These are phyloP conservation scores for Pseudopyrenochaeta lycopersici DNA, from an alignment of 2,329 filamentous ascomycete genomes.

Conservation along the genomic window DNA sequence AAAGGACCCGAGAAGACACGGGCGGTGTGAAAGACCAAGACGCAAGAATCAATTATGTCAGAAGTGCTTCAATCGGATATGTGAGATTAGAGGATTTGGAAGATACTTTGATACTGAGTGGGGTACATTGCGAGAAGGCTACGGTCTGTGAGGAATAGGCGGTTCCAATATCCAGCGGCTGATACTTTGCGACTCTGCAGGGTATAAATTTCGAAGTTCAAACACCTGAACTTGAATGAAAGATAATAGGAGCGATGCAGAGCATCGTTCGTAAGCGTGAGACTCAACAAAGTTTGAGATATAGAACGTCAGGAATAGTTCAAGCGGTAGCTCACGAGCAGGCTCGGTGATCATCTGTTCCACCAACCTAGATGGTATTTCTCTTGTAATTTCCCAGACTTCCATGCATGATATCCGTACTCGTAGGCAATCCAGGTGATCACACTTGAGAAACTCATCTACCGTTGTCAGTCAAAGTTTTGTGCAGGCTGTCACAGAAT, in stretches of 20 bases:
- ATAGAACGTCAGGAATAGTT: too few species aligned
- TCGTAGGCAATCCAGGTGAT: not conserved
- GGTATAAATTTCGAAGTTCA: too few species aligned
- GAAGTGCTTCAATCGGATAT: constrained; percentile 33
- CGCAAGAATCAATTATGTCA: constrained; percentile 31
- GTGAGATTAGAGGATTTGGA: constrained; percentile 33
- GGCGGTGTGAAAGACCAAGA: constrained; percentile 25
- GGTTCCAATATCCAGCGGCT: not conserved
- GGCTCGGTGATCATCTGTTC: too few species aligned
- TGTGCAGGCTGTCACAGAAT: too few species aligned
- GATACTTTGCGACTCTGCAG: not conserved
- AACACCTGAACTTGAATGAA: too few species aligned
- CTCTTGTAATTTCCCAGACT: too few species aligned
- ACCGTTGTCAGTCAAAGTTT: too few species aligned
- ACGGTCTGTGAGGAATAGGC: constrained; percentile 8
- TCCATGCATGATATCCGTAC: not conserved
- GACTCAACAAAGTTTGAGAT: too few species aligned
- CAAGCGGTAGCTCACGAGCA: too few species aligned
- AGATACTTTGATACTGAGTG: constrained; percentile 32
- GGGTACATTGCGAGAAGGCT: constrained; percentile 21
- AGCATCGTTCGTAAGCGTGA: too few species aligned
- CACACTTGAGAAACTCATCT: not conserved
- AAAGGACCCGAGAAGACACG: constrained; percentile 29
- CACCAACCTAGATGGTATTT: too few species aligned
- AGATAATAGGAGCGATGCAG: too few species aligned